phyloP scores from a whole-genome alignment of 2,329 filamentous ascomycete species.

The Pyricularia sp. region DNA sequence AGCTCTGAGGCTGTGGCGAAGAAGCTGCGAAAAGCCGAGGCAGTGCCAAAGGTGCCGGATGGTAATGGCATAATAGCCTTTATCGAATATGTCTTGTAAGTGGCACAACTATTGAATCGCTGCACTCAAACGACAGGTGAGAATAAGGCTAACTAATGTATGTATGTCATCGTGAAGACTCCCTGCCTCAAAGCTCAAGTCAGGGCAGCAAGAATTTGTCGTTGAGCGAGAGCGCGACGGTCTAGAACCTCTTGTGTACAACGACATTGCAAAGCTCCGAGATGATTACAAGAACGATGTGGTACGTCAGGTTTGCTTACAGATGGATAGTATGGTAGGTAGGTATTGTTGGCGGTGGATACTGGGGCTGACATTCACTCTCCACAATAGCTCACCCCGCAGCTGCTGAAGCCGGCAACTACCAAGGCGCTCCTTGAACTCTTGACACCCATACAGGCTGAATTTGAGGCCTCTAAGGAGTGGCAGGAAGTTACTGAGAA shows the following conservation, averaged over 20 bases:
- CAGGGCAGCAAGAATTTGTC: conserved; percentile 46
- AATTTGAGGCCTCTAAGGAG: conserved; percentile 56
- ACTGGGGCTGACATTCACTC: conserved; percentile 9
- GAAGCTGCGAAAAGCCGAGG: conserved; percentile 78
- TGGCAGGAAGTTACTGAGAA: conserved; percentile 68
- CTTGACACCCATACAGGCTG: conserved; percentile 62
- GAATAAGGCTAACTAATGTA: not conserved
- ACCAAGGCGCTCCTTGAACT: conserved; percentile 59
- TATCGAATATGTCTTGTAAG: conserved; percentile 62
- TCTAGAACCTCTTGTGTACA: conserved; percentile 65
- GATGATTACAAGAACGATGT: conserved; percentile 71
- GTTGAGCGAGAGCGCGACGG: conserved; percentile 53
- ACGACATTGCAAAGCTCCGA: conserved; percentile 58
- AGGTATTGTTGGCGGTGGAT: not conserved
- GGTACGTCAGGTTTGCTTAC: conserved; percentile 32
- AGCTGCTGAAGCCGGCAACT: conserved; percentile 77
- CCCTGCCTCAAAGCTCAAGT: conserved; percentile 53
- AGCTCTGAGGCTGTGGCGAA: conserved; percentile 57
- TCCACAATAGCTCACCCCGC: conserved; percentile 56
- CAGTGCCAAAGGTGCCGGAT: conserved; percentile 61
- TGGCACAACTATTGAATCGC: not conserved
- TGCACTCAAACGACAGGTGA: not conserved
- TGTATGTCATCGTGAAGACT: conserved; percentile 25
- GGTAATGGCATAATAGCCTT: conserved; percentile 81
- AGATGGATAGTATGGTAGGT: conserved; percentile 3